Conservation (phyloP, 768 basidiomycete species). For the Trametes gibbosa region DNA sequence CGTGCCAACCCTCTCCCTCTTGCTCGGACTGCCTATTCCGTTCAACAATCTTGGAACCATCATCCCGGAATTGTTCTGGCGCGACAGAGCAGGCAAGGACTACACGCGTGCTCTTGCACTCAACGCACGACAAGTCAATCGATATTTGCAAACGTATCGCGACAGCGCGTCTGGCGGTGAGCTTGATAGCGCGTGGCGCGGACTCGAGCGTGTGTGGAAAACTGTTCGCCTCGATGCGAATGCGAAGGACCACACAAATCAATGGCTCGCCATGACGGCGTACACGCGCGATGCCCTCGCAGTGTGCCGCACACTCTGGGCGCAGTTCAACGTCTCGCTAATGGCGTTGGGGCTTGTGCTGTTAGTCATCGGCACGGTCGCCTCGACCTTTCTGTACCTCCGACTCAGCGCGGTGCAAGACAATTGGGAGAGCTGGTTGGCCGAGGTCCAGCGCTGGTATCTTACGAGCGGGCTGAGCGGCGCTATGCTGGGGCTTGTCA, state of each 20-base stretch:
- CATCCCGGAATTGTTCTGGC: slow-evolving; percentile 89
- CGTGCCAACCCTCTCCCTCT: slow-evolving; percentile 81
- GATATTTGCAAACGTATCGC: slow-evolving; percentile 77
- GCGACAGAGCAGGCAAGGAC: slow-evolving; percentile 36
- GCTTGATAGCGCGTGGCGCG: slow-evolving; percentile 62
- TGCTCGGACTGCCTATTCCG: slow-evolving; percentile 91
- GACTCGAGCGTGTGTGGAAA: slow-evolving; percentile 47
- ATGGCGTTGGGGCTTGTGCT: slow-evolving; percentile 73
- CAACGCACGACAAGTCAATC: slow-evolving; percentile 73
- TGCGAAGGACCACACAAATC: slow-evolving; percentile 1
- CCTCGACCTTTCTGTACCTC: slow-evolving; percentile 54
- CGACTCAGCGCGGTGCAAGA: slow-evolving; percentile 40
- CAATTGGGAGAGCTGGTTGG: slow-evolving; percentile 45
- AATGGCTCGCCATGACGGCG: slow-evolving; percentile 31
- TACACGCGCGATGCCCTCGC: slow-evolving; percentile 64
- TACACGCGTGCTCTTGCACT: slow-evolving; percentile 61
- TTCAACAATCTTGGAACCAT: slow-evolving; percentile 92
- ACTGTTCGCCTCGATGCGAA: slow-evolving; percentile 9
- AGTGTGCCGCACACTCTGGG: slow-evolving; percentile 87
- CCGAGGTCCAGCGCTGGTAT: slow-evolving; percentile 7
- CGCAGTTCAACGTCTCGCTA: slow-evolving; percentile 80
- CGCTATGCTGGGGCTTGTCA: slow-evolving; percentile 34
- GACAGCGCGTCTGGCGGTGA: slow-evolving; percentile 67
- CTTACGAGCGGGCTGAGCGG: slow-evolving; percentile 16
- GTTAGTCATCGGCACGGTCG: slow-evolving; percentile 53